Evolutionary conservation across 331 rosid species (phyloP).

Genomic region (Stylosanthes scabra): DNA sequence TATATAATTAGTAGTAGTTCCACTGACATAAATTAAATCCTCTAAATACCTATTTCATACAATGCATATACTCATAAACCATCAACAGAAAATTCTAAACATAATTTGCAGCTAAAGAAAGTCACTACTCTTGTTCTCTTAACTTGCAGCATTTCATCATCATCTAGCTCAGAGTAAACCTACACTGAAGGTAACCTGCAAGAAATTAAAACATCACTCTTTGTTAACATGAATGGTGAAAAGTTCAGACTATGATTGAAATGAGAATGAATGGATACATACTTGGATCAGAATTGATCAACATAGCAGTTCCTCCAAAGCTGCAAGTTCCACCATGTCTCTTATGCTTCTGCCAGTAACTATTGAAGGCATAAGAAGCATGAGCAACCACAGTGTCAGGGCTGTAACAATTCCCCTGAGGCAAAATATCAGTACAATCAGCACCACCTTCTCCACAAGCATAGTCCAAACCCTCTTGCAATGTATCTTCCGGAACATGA

Average conservation of each 20-base stretch:
- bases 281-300: slow-evolving; percentile 89
- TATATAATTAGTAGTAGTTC: slow-evolving; percentile 15
- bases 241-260: neutral
- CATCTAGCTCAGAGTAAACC: slow-evolving; percentile 65
- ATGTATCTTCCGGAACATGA: slow-evolving; percentile 71
- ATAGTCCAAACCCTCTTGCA: slow-evolving; percentile 80
- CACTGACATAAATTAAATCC: slow-evolving; percentile 20
- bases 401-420: slow-evolving; percentile 67
- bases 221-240: neutral
- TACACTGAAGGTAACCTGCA: slow-evolving; percentile 89
- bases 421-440: slow-evolving; percentile 69
- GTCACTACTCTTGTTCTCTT: slow-evolving; percentile 1
- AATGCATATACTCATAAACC: neutral
- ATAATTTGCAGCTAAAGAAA: slow-evolving; percentile 23
- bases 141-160: neutral
- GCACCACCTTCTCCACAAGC: slow-evolving; percentile 96
- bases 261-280: slow-evolving; percentile 34
- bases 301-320: slow-evolving; percentile 94
- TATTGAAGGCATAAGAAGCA: slow-evolving; percentile 91
- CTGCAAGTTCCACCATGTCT: slow-evolving; percentile 82
- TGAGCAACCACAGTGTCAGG: slow-evolving; percentile 84
- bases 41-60: slow-evolving; percentile 35
- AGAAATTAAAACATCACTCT: neutral
- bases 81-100: slow-evolving; percentile 40
- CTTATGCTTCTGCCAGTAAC: slow-evolving; percentile 97